A percentile compares a stretch with the other conserved stretches of the same genome.
These are phyloP conservation scores for Gonapodya sp. DNA, from an alignment of 192 early-diverging fungal genomes.

Conservation along the genomic window DNA sequence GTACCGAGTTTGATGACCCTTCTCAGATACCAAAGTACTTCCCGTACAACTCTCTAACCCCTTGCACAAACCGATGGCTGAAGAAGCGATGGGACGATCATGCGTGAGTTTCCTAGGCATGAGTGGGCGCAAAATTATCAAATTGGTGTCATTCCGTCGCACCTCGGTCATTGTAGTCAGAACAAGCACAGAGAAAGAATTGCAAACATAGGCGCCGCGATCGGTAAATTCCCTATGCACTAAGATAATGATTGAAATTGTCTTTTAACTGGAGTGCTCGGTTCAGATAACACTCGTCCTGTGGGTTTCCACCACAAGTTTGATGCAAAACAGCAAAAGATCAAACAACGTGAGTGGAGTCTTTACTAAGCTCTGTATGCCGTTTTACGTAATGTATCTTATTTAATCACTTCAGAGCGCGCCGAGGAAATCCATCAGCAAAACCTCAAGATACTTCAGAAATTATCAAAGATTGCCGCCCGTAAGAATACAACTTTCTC, in stretches of 20 bases:
- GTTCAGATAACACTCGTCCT: neutral
- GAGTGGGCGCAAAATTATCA: too few relatives aligned
- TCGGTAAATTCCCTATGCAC: neutral
- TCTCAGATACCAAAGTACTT: neutral
- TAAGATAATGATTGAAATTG: neutral
- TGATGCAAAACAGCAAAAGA: neutral
- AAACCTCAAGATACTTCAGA: neutral
- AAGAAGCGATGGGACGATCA: neutral
- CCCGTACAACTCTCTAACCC: neutral
- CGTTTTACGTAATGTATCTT: neutral
- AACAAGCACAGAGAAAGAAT: neutral
- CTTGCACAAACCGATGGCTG: neutral
- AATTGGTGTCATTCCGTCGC: neutral
- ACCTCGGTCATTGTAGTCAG: neutral
- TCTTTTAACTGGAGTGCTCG: neutral
- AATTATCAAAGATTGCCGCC: neutral
- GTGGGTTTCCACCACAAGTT: neutral
- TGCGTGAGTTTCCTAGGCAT: neutral
- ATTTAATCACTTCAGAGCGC: neutral
- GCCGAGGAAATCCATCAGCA: neutral
- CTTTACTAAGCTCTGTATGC: neutral
- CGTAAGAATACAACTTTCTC: neutral
- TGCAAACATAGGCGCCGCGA: neutral
- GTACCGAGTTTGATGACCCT: neutral
- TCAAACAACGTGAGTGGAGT: neutral